phyloP scores from a whole-genome alignment of 75 land plant genomes.

The Chamaecyparis obtusa region DNA sequence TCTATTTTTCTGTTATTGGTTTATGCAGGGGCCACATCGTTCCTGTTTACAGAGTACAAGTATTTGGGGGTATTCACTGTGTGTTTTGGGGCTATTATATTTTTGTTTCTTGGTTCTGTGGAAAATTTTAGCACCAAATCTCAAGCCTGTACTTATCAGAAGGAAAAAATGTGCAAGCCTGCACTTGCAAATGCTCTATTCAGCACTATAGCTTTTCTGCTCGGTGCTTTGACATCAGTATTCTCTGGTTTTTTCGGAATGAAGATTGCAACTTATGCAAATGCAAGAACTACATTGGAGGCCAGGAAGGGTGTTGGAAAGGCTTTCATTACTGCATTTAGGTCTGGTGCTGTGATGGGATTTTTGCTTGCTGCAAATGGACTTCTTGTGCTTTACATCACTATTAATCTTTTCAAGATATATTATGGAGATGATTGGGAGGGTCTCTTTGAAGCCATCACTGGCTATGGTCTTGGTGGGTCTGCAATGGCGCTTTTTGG shows the following conservation, averaged over 20 bases:
- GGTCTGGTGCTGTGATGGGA: constrained; percentile 73
- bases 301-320: constrained; percentile 69
- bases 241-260: constrained; percentile 76
- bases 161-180: constrained; percentile 32
- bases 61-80: constrained; percentile 62
- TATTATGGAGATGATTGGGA: constrained; percentile 71
- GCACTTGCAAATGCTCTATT: constrained; percentile 67
- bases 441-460: constrained; percentile 62
- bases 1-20: background rate
- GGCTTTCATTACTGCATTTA: constrained; percentile 66
- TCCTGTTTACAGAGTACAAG: constrained; percentile 66
- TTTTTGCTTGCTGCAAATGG: constrained; percentile 68
- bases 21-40: constrained; percentile 66
- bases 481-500: constrained; percentile 79
- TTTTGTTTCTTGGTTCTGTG: constrained; percentile 76
- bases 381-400: constrained; percentile 50
- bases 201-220: constrained; percentile 63
- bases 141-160: constrained; percentile 46
- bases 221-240: constrained; percentile 74
- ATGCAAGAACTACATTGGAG: constrained; percentile 74
- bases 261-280: constrained; percentile 66
- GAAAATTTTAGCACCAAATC: constrained; percentile 58
- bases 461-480: constrained; percentile 79
- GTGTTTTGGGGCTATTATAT: constrained; percentile 60
- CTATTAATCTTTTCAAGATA: constrained; percentile 55